Evolutionary conservation across 2,329 filamentous ascomycete genomes (phyloP).

Genomic region (Cytospora chrysosperma): DNA sequence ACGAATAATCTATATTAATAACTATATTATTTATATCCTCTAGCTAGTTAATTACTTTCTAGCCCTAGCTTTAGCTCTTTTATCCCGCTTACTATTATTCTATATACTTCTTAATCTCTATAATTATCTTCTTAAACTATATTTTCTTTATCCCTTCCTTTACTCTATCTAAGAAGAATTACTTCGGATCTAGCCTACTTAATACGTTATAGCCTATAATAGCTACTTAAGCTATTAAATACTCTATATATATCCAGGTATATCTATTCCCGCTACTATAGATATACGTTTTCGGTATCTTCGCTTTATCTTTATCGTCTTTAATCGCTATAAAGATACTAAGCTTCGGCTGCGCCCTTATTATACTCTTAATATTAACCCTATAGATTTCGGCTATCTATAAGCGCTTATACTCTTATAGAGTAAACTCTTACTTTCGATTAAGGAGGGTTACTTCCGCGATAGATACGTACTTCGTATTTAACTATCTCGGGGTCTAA

Average conservation of each 20-base stretch:
- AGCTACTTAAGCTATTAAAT: neutral
- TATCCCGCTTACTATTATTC: neutral
- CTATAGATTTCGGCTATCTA: neutral
- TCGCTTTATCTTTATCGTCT: neutral
- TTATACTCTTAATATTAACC: neutral
- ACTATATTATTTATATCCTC: neutral
- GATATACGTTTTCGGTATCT: neutral
- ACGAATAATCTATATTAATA: neutral
- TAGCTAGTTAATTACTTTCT: too few relatives aligned
- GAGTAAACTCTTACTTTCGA: neutral
- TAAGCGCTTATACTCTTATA: neutral
- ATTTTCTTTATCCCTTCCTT: neutral
- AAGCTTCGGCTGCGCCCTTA: neutral
- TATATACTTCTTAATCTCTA: neutral
- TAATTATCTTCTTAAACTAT: neutral
- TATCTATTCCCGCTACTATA: neutral
- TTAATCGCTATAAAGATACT: neutral
- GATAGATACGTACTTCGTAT: neutral
- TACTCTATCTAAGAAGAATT: neutral
- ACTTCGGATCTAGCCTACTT: neutral
- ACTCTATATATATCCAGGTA: neutral
- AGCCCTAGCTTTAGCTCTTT: neutral
- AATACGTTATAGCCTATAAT: neutral
- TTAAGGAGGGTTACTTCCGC: neutral
- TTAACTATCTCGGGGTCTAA: neutral